Conservation (phyloP, 176 grass and related monocot genomes). For the Oryza glaberrima region DNA sequence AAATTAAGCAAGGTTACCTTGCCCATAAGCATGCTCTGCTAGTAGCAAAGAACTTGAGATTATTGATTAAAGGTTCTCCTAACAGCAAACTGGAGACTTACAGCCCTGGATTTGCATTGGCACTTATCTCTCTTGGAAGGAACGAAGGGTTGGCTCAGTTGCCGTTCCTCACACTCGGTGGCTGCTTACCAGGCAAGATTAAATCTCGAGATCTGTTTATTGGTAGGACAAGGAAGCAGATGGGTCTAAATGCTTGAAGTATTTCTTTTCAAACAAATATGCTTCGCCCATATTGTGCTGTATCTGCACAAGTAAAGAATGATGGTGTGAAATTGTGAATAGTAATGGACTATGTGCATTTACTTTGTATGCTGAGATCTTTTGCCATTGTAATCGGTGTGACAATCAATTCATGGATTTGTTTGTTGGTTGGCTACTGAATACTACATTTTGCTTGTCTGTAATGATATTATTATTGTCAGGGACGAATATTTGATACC, state of each 20-base stretch:
- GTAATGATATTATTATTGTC: background rate
- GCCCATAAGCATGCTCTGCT: slow-evolving; percentile 60
- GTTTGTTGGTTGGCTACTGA: slow-evolving; percentile 18
- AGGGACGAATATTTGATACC: background rate
- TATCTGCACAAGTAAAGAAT: background rate
- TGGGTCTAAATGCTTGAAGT: slow-evolving; percentile 49
- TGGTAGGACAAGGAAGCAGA: slow-evolving; percentile 56
- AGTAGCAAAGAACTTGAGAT: slow-evolving; percentile 61
- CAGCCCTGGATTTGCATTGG: slow-evolving; percentile 34
- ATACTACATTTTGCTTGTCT: background rate
- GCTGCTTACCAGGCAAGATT: slow-evolving; percentile 53
- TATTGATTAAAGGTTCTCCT: slow-evolving; percentile 45
- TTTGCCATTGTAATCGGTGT: background rate
- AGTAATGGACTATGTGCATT: background rate
- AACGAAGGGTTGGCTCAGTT: slow-evolving; percentile 61
- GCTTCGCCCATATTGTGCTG: background rate
- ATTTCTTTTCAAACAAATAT: slow-evolving; percentile 10
- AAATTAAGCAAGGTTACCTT: slow-evolving; percentile 68
- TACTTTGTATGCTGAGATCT: background rate
- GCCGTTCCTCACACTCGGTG: slow-evolving; percentile 47
- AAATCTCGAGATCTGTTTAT: slow-evolving; percentile 65
- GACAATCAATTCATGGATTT: background rate
- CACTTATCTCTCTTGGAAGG: slow-evolving; percentile 64
- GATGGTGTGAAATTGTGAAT: slow-evolving; percentile 2
- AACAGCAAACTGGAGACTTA: slow-evolving; percentile 52